Evolutionary conservation across 192 early-diverging fungal species (phyloP), one percentile per base, ranked within the genome.

Genomic region (Gorgonomyces haynaldii): DNA sequence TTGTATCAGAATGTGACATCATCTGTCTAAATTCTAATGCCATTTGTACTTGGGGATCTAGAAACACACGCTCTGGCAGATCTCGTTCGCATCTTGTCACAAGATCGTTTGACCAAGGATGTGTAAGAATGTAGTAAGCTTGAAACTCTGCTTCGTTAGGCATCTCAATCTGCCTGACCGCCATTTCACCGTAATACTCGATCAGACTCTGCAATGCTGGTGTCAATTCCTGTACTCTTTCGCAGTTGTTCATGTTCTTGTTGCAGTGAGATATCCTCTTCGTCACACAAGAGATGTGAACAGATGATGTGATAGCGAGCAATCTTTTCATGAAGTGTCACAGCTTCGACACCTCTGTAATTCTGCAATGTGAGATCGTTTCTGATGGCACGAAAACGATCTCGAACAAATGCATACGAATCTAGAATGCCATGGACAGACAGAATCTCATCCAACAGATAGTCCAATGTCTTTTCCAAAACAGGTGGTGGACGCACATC

Each of bases 321-420:
- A 42, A 92, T 90, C 3, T 77, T 64, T 52, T 96, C 91, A 53
- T 85, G 81, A 0, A 74, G 70, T 9, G 54, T 45, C 0, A 92
- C 69, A 0, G 91, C 83, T 32, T 73, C 72, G 3, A 58, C 45
- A 37, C 80, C 78, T 41, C 85, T 66, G 42, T 74, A 74, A 57
- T 91, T 90, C 58, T 91, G 87, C 2, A 88, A 65, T 8, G 82
- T 88, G 49, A 91, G 87, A 49, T 96, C 91, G 56, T 82, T 82
- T 16, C 86, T 64, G 36, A 92, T 89, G 4, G 83, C 74, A 4
- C 91, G 76, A 2, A 81, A 86, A 21, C 91, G 70, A 54, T 92
- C 89, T 30, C 89, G 76, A 3, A 96, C 65, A 60, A 92, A 96
- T 7, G 64, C 65, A 42, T 92, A 83, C 7, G 82, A 81, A 26